A percentile compares a stretch with the other conserved stretches of the same genome.
phyloP scores from a whole-genome alignment of 441 rosid species.

The Omphalea diandra region DNA sequence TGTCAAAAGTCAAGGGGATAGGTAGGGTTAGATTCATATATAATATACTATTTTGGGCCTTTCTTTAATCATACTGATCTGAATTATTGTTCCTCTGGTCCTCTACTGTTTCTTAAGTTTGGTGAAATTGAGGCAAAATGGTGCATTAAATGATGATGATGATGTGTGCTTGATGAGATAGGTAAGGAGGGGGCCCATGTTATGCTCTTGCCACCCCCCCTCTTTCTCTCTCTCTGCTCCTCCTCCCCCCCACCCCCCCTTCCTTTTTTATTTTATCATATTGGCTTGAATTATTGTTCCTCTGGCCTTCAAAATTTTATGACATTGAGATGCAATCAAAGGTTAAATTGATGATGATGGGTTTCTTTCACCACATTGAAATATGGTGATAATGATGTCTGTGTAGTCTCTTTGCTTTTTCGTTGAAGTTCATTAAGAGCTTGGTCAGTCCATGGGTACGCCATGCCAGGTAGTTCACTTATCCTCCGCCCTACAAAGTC shows the following conservation, averaged over 20 bases:
- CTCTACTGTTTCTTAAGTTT: neutral
- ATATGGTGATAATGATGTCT: too few species aligned
- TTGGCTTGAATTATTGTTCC: neutral
- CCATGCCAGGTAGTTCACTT: neutral
- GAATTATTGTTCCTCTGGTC: neutral
- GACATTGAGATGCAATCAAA: neutral
- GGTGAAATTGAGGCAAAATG: neutral
- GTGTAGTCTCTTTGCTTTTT: neutral
- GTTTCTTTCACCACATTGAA: too few species aligned
- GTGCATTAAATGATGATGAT: neutral
- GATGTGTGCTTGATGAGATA: neutral
- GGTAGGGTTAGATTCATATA: neutral
- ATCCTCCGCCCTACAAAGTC: neutral
- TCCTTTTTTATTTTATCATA: neutral
- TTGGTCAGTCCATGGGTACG: neutral
- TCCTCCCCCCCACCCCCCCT: too few species aligned
- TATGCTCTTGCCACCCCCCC: too few species aligned
- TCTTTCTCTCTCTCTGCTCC: too few species aligned
- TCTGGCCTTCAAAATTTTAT: neutral
- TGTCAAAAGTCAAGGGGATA: neutral
- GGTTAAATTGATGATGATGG: neutral
- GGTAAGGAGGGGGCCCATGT: too few species aligned
- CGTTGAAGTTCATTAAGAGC: neutral
- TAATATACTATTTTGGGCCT: neutral
- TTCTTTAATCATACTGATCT: neutral